Conservation (phyloP, 78 protist genomes). For the slime mould (Dictyostelium discoideum) region DNA sequence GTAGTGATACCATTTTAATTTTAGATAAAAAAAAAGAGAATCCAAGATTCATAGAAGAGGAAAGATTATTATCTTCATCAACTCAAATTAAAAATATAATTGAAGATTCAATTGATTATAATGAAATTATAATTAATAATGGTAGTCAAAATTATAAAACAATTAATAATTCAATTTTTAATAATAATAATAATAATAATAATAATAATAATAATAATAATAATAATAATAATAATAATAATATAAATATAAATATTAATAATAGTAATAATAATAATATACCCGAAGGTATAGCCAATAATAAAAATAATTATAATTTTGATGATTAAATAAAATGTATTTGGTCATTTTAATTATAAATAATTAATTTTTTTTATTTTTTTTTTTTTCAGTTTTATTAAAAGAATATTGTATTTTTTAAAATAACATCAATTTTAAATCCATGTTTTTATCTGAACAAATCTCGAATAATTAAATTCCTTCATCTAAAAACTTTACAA, state of each 20-base stretch:
- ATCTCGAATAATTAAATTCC: too few relatives aligned
- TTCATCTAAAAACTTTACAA: too few relatives aligned
- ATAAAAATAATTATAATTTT: too few relatives aligned
- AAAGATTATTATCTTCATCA: constrained; percentile 32
- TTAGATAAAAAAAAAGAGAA: constrained; percentile 15
- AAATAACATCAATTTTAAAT: too few relatives aligned
- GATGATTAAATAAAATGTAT: neutral
- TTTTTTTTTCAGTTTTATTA: too few relatives aligned
- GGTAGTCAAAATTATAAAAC: neutral
- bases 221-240: neutral
- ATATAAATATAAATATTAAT: neutral
- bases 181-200: neutral
- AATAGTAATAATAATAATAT: too few relatives aligned
- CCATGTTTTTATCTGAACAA: too few relatives aligned
- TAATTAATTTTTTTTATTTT: too few relatives aligned
- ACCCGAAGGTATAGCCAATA: too few relatives aligned
- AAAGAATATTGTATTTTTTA: too few relatives aligned
- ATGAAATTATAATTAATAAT: neutral
- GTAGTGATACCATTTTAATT: constrained; percentile 15
- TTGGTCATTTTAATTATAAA: too few relatives aligned
- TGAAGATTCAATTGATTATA: neutral
- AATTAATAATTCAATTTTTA: neutral
- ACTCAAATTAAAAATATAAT: constrained; percentile 2
- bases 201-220: neutral
- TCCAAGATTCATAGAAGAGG: constrained; percentile 8